Evolutionary conservation across 129 eudicot species (phyloP), one percentile per base, ranked within the genome.

Genomic region (Chrysanthemum makinoi): DNA sequence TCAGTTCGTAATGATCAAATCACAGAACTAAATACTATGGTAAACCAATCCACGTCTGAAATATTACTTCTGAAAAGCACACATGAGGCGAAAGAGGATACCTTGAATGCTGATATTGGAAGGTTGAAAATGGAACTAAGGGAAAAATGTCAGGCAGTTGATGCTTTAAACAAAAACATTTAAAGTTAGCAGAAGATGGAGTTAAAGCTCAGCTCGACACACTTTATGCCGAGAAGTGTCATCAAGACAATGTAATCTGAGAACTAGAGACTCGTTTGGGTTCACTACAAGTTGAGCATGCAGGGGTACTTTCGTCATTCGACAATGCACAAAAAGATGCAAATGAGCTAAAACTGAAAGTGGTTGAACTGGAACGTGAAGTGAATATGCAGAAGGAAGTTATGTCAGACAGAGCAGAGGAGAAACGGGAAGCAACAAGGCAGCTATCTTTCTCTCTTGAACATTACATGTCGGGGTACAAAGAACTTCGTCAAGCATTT

Each of bases 371-470:
- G 28, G 86, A 88, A 69, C 74, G 68, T 55, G 96, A 91, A 76
- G 84, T 84, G 66, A 81, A 75, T 26, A 81, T 39, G 76, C 89
- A 80, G 72, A 68, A 22, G 55, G 81, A 39, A 20, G 44, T 68
- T 61, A 72, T 86, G 17, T 76, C 70, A 14, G 97, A 88, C 35
- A 79, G 83, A 16, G 91, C 83, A 28, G 91, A 91, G 65, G 90
- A 88, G 80, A 91, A 91, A 78, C 79, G 88, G 80, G 97, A 91
- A 68, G 97, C 87, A 4, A 91, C 88, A 78, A 71, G 89, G 55
- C 97, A 91, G 75, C 86, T 90, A 26, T 87, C 91, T 28, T 87
- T 85, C 66, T 79, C 97, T 1, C 53, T 90, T 24, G 95, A 87
- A 58, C 83, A 90, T 77, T 94, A 87, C 85, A 90, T 84, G 82